Evolutionary conservation across 192 early-diverging fungal species (phyloP), one percentile per base, ranked within the genome.

Genomic region (Phlyctochytrium bullatum): DNA sequence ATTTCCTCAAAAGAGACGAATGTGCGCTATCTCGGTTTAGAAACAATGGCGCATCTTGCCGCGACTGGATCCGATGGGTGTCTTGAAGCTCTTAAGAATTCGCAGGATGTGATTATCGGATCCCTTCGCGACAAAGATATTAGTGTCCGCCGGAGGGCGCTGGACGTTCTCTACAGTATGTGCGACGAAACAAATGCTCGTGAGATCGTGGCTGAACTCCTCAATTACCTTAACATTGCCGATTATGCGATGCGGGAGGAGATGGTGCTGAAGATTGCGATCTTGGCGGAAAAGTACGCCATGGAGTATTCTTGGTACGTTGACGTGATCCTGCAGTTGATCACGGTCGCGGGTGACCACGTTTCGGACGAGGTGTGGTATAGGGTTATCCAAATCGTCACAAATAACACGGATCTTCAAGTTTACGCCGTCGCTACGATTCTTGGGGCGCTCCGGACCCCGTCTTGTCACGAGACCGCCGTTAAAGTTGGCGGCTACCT

Each of bases 221-320:
- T 99, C 34, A 87, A 93, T 23, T 96, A 95, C 66, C 86, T 99
- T 29, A 83, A 88, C 27, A 83, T 92, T 35, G 90, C 96, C 0
- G 98, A 99, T 62, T 89, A 88, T 65, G 88, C 89, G 16, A 84
- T 98, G 71, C 87, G 93, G 24, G 95, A 98, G 80, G 96, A 98
- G 75, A 92, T 99, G 90, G 98, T 96, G 2, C 84, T 99, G 33
- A 98, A 98, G 73, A 95, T 98, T 69, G 98, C 98, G 47, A 99
- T 99, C 70, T 80, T 99, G 72, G 91, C 96, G 0, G 98, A 99
- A 73, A 98, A 96, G 78, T 98, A 90, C 71, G 93, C 96, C 2
- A 93, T 94, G 3, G 96, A 96, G 72, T 95, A 95, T 71, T 90
- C 92, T 56, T 99, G 98, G 98, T 99, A 98, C 76, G 91, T 99